A percentile compares a stretch with the other conserved stretches of the same genome.
Conservation (phyloP, 768 basidiomycete species). For the Amanita muscaria region DNA sequence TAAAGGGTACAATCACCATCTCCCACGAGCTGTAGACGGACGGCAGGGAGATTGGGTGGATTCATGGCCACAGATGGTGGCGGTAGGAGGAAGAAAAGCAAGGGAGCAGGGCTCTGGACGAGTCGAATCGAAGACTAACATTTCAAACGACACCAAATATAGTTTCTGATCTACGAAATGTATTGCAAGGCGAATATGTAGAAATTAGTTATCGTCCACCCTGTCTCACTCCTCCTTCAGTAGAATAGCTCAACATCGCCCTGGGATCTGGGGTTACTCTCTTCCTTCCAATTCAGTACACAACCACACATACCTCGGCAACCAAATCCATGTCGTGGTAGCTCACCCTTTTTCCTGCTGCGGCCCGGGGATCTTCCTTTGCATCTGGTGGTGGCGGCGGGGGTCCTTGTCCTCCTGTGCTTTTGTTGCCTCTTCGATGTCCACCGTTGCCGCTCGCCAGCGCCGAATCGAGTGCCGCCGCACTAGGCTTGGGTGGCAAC, state of each 20-base stretch:
- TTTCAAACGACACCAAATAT: conserved; percentile 31
- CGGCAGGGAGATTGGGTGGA: conserved; percentile 34
- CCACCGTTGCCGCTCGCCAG: conserved; percentile 43
- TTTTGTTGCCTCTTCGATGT: conserved; percentile 27
- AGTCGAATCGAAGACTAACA: conserved; percentile 11
- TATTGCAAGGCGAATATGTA: conserved; percentile 9
- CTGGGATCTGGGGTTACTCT: conserved; percentile 19
- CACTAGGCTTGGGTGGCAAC: conserved; percentile 69
- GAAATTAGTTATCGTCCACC: conserved; percentile 6
- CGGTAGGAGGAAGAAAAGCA: conserved; percentile 4
- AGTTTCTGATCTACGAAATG: too few species aligned
- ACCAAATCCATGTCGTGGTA: conserved; percentile 96
- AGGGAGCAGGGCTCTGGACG: conserved; percentile 4
- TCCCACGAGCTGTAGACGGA: conserved; percentile 38
- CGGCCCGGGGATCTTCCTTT: conserved; percentile 88
- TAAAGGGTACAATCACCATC: conserved; percentile 34
- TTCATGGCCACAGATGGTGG: conserved; percentile 21
- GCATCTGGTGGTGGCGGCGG: conserved; percentile 80
- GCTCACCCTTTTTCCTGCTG: conserved; percentile 81
- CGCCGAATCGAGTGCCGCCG: conserved; percentile 42
- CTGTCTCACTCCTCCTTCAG: conserved; percentile 18
- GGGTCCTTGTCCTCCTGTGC: conserved; percentile 31
- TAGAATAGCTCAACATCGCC: conserved; percentile 57
- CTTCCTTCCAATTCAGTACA: background rate
- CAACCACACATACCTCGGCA: conserved; percentile 46